These are phyloP conservation scores for Malus orientalis DNA, from an alignment of 306 rosid species.

Conservation along the genomic window DNA sequence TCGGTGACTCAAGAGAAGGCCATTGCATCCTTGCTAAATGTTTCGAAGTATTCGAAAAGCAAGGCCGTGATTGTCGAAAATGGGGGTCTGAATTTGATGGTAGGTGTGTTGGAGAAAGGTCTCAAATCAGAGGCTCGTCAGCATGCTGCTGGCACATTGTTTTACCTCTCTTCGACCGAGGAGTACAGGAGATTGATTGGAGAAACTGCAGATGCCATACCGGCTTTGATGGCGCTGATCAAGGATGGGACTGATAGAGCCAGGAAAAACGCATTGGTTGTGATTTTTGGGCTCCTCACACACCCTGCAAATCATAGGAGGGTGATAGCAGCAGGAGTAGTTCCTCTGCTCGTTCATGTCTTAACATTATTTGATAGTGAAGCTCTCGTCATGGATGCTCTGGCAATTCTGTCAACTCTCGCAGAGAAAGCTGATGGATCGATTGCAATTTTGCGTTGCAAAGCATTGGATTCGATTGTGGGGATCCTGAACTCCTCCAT, in stretches of 20 bases:
- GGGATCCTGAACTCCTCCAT: slow-evolving; percentile 39
- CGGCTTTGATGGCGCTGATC: slow-evolving; percentile 45
- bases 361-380: slow-evolving; percentile 34
- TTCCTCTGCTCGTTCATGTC: slow-evolving; percentile 41
- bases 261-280: slow-evolving; percentile 67
- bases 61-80: slow-evolving; percentile 37
- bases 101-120: slow-evolving; percentile 46
- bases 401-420: slow-evolving; percentile 55
- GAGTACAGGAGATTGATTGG: slow-evolving; percentile 51
- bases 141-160: slow-evolving; percentile 61
- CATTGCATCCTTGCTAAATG: slow-evolving; percentile 62
- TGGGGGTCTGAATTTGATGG: slow-evolving; percentile 47
- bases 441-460: slow-evolving; percentile 19
- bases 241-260: slow-evolving; percentile 35
- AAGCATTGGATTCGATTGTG: slow-evolving; percentile 34
- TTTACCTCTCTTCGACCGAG: slow-evolving; percentile 58
- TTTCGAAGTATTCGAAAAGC: slow-evolving; percentile 54
- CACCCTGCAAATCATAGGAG: slow-evolving; percentile 43
- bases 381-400: slow-evolving; percentile 45
- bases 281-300: slow-evolving; percentile 49
- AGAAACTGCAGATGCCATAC: slow-evolving; percentile 41
- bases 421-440: slow-evolving; percentile 62
- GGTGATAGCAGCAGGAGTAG: slow-evolving; percentile 39
- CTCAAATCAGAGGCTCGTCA: slow-evolving; percentile 41
- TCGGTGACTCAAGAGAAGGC: slow-evolving; percentile 51